Conservation (phyloP, 1,284 basidiomycete species). For the Flammula alnicola region DNA sequence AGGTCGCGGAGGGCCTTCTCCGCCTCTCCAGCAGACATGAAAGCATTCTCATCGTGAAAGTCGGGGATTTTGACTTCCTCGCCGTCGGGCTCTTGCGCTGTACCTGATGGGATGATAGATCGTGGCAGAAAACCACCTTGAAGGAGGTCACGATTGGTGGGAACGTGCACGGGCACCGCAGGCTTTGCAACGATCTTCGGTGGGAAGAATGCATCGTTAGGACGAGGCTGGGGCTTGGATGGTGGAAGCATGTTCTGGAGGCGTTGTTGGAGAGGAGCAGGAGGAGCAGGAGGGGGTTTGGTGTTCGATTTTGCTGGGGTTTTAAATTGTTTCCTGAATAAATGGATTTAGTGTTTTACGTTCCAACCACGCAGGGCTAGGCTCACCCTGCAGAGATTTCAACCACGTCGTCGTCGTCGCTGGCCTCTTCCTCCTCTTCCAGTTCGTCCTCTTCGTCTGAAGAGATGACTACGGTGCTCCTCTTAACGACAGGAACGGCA, state of each 20-base stretch:
- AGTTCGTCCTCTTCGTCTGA: constrained; percentile 39
- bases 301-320: constrained; percentile 7
- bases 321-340: constrained; percentile 7
- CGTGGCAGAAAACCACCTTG: constrained; percentile 9
- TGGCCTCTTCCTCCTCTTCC: constrained; percentile 14
- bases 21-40: constrained; percentile 47
- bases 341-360: constrained; percentile 2
- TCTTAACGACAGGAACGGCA: constrained; percentile 10
- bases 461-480: constrained; percentile 27
- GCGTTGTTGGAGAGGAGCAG: background rate
- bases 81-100: constrained; percentile 12
- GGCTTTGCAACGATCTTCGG: constrained; percentile 10
- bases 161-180: constrained; percentile 24
- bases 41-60: constrained; percentile 30
- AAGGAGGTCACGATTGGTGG: constrained; percentile 31
- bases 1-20: constrained; percentile 70
- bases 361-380: constrained; percentile 8
- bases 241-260: constrained; percentile 8
- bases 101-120: constrained; percentile 10
- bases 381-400: constrained; percentile 18
- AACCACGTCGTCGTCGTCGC: constrained; percentile 20
- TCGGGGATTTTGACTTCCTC: constrained; percentile 31
- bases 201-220: background rate
- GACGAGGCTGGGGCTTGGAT: constrained; percentile 6
- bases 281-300: background rate